Conservation (phyloP, 2,329 filamentous ascomycete species). For the Cladophialophora chaetospira region DNA sequence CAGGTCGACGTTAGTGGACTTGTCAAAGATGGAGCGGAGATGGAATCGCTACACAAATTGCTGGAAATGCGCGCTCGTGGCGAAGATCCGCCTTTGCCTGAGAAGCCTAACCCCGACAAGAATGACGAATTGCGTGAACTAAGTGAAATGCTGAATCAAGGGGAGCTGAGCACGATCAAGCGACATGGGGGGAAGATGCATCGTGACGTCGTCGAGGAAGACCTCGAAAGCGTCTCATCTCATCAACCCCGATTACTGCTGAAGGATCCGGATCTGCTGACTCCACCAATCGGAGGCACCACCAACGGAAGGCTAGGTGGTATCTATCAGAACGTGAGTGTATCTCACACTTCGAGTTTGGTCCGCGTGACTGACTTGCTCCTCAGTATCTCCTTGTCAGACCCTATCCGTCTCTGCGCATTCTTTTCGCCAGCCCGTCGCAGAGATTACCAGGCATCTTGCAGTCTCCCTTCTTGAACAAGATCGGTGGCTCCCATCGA, state of each 20-base stretch:
- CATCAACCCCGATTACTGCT: constrained; percentile 51
- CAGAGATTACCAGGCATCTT: constrained; percentile 69
- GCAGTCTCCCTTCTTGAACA: constrained; percentile 55
- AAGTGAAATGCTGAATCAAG: constrained; percentile 68
- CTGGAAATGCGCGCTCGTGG: constrained; percentile 38
- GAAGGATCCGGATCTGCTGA: constrained; percentile 44
- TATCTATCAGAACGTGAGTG: constrained; percentile 60
- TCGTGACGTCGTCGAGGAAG: constrained; percentile 51
- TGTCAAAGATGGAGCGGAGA: constrained; percentile 65
- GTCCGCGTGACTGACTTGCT: constrained; percentile 8
- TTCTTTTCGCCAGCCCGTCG: constrained; percentile 69
- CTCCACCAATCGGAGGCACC: constrained; percentile 32
- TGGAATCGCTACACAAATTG: constrained; percentile 62
- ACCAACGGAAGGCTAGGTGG: constrained; percentile 52
- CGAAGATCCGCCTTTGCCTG: constrained; percentile 34
- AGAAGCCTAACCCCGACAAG: constrained; percentile 34
- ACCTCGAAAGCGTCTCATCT: constrained; percentile 32
- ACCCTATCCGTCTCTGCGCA: constrained; percentile 65
- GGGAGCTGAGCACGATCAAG: constrained; percentile 66
- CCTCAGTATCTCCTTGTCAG: constrained; percentile 48
- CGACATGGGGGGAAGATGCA: constrained; percentile 67
- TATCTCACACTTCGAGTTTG: neutral
- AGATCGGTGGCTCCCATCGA: constrained; percentile 50
- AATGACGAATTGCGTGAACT: constrained; percentile 68
- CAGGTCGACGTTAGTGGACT: constrained; percentile 72